Conservation (phyloP, 805 yeast genomes). For the Clavispora phyllophila region DNA sequence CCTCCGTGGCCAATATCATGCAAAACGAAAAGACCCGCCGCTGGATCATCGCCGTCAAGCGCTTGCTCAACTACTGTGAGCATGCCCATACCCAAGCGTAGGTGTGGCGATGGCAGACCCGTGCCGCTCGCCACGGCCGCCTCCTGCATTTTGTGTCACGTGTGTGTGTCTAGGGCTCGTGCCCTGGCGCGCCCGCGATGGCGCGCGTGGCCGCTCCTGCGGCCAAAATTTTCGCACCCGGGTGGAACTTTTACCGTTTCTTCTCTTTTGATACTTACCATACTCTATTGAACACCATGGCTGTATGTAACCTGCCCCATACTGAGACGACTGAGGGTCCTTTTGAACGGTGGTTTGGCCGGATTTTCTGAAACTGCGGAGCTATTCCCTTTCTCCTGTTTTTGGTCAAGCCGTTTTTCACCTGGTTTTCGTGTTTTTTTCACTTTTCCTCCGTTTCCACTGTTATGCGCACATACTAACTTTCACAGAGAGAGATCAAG, state of each 20-base stretch:
- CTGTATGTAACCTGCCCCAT: conserved; percentile 15
- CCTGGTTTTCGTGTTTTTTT: too few relatives aligned
- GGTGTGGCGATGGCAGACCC: too few relatives aligned
- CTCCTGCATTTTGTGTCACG: too few relatives aligned
- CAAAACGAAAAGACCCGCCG: conserved; percentile 66
- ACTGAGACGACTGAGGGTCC: background rate
- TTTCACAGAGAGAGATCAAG: conserved; percentile 67
- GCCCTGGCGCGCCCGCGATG: conserved; percentile 10
- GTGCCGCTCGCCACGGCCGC: too few relatives aligned
- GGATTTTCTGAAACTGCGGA: too few relatives aligned
- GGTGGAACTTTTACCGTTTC: background rate
- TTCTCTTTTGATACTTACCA: conserved; percentile 1
- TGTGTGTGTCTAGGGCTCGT: conserved; percentile 9
- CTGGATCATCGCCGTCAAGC: conserved; percentile 73
- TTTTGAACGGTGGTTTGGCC: too few relatives aligned
- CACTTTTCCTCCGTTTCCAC: too few relatives aligned
- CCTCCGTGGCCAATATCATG: conserved; percentile 64
- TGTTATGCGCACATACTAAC: conserved; percentile 11
- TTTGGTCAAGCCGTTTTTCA: too few relatives aligned
- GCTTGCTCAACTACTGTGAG: conserved; percentile 46
- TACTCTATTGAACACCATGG: conserved; percentile 16
- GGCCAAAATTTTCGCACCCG: conserved; percentile 4
- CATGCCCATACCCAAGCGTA: too few relatives aligned
- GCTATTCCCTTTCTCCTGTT: too few relatives aligned
- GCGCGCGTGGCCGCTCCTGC: conserved; percentile 1